These are phyloP conservation scores for Aspergillus indologenus DNA, from an alignment of 495 filamentous ascomycete species.

Conservation along the genomic window DNA sequence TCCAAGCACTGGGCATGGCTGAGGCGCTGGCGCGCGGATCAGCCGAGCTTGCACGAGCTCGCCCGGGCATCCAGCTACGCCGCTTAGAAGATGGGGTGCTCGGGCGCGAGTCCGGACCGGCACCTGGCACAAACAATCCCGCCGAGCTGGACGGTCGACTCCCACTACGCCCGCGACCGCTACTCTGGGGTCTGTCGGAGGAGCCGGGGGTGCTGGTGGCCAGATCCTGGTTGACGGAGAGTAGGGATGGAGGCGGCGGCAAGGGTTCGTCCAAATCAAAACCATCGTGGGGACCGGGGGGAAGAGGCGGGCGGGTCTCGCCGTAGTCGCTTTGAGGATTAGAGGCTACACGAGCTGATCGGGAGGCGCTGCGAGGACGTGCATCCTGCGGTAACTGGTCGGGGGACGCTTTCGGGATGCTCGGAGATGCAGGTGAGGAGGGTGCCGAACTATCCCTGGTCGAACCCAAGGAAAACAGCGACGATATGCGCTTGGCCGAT, in stretches of 20 bases:
- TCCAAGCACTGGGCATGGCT: conserved; percentile 54
- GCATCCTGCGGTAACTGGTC: conserved; percentile 25
- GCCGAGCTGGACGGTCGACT: conserved; percentile 37
- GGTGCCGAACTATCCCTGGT: conserved; percentile 35
- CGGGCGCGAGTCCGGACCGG: conserved; percentile 38
- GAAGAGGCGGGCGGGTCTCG: conserved; percentile 29
- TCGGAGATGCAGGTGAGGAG: conserved; percentile 26
- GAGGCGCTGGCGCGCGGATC: conserved; percentile 25
- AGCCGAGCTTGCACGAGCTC: conserved; percentile 37
- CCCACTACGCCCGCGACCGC: conserved; percentile 35
- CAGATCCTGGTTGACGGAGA: conserved; percentile 42
- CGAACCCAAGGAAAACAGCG: conserved; percentile 43
- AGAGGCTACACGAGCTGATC: conserved; percentile 38
- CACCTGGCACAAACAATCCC: conserved; percentile 37
- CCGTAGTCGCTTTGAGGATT: conserved; percentile 30
- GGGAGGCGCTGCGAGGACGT: conserved; percentile 34
- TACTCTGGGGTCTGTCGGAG: conserved; percentile 38
- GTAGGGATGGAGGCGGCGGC: conserved; percentile 43
- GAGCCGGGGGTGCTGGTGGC: conserved; percentile 34
- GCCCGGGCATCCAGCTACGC: conserved; percentile 55
- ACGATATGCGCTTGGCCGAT: conserved; percentile 50
- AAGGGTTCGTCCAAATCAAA: conserved; percentile 37
- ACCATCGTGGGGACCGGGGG: conserved; percentile 25
- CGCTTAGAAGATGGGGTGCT: conserved; percentile 43
- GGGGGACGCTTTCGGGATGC: conserved; percentile 21